Base-by-base conservation (phyloP, 352 stramenopile species). In the Pythium brassicae region DNA sequence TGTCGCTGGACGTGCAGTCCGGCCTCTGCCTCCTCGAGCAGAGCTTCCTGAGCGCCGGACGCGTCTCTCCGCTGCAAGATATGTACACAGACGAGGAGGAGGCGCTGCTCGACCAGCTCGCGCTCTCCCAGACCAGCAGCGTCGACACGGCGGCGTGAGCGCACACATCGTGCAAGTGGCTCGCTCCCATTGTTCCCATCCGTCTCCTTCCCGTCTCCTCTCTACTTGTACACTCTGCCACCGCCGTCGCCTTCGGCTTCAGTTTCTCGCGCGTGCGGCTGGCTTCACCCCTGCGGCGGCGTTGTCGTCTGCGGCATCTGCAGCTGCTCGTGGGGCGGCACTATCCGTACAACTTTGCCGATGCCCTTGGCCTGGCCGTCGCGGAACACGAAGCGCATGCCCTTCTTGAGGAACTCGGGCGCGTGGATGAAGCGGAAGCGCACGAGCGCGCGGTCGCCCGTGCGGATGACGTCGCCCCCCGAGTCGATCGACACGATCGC, bases 361-460 rank as follows among this genome's bases (percentile, higher is more conserved):
- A 99, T 98, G 57, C 97, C 96, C 69, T 98, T 98, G 26, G 97
- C 95, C 59, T 97, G 88, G 3, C 97, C 97, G 69, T 99, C 97
- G 50, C 97, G 91, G 60, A 99, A 99, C 34, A 99, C 83, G 71
- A 99, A 98, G 57, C 85, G 83, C 83, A 95, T 98, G 48, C 97
- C 97, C 25, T 95, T 88, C 53, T 97, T 94, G 57, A 99, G 70
- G 71, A 98, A 99, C 72, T 99, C 97, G 5, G 90, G 78, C 32
- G 84, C 82, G 60, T 97, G 88, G 61, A 97, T 83, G 64, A 97
- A 97, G 25, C 76, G 77, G 64, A 97, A 98, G 15, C 83, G 78
- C 42, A 97, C 86, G 20, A 92, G 69, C 50, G 89, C 92, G 46
- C 83, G 82, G 61, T 97, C 88, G 9, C 93, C 93, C 49, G 92